Base-by-base conservation (phyloP, 768 basidiomycete genomes). In the Lentinula aciculospora region DNA sequence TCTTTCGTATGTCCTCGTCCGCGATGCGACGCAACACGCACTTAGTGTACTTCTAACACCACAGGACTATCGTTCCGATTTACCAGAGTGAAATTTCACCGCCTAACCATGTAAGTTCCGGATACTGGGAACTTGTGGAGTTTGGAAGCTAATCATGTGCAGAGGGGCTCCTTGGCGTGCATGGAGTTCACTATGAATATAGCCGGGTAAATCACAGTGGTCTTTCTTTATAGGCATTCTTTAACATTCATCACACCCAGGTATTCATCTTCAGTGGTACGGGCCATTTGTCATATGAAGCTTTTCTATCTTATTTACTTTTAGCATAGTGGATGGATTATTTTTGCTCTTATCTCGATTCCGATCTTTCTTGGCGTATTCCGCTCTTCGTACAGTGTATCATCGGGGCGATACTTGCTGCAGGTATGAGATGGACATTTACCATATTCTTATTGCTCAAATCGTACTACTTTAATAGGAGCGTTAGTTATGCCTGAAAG, bases 11-110 rank as follows among this genome's bases (percentile, higher is more conserved):
- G 83, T 80, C 19, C 32, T 10, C 49, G 5, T 21, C n/a, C 15
- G 4, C 9, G 9, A 25, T 36, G 21, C 46, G 46, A 13, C 21
- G 34, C 7, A 42, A 34, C 47, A 53, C 40, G 15, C 29, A 45
- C 51, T 50, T 5, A 62, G 13, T n/a, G n/a, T 36, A 25, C 12
- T n/a, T 15, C n/a, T 10, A 34, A 31, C 13, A 9, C 19, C n/a
- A 48, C 63, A 94, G 92, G 42, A 94, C 92, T n/a, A 94, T 94
- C 60, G 92, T 94, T 28, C 93, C 92, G 13, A 93, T 94, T 58
- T 95, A 94, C 70, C 92, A 97, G 75, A 93, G 91, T 64, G 95
- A 98, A 76, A 93, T 97, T 47, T 94, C 92, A 3, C 94, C 95
- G 29, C 91, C 95, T 2, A 80, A 89, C 64, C 92, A 95, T 73